Percentiles rank a stretch among this genome's conserved stretches.
phyloP scores from a whole-genome alignment of 2,329 filamentous ascomycete species.

The Fusarium falciforme region DNA sequence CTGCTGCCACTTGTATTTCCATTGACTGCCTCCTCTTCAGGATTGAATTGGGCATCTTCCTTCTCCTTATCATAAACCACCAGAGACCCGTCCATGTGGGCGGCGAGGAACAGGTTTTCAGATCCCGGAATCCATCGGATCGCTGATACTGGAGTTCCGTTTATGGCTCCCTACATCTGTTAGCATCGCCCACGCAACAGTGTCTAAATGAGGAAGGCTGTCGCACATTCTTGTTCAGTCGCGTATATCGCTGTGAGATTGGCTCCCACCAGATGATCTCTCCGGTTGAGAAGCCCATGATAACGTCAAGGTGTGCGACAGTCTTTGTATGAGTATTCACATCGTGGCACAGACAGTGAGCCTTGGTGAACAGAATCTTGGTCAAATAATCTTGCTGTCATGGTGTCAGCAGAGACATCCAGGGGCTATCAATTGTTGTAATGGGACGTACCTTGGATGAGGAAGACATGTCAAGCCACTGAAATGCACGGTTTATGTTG shows the following conservation, averaged over 20 bases:
- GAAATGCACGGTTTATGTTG: slow-evolving; percentile 94
- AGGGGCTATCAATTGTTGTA: not conserved
- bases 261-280: slow-evolving; percentile 99
- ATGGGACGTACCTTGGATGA: slow-evolving; percentile 67
- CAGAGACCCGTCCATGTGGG: slow-evolving; percentile 90
- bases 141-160: slow-evolving; percentile 83
- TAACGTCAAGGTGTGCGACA: slow-evolving; percentile 83
- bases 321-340: slow-evolving; percentile 87
- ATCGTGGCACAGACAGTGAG: slow-evolving; percentile 94
- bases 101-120: slow-evolving; percentile 90
- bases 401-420: slow-evolving; percentile 39
- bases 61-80: slow-evolving; percentile 98
- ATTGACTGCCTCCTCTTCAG: slow-evolving; percentile 68
- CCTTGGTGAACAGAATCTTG: slow-evolving; percentile 97
- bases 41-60: slow-evolving; percentile 83
- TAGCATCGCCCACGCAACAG: slow-evolving; percentile 17
- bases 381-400: slow-evolving; percentile 85
- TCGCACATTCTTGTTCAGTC: slow-evolving; percentile 92
- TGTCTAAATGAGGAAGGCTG: not conserved
- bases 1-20: slow-evolving; percentile 63
- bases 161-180: slow-evolving; percentile 79
- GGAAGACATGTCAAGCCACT: slow-evolving; percentile 93
- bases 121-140: slow-evolving; percentile 96
- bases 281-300: slow-evolving; percentile 95
- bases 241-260: slow-evolving; percentile 93